Base-by-base conservation (phyloP, 768 basidiomycete genomes). In the Leccinum olivaceopallidum region DNA sequence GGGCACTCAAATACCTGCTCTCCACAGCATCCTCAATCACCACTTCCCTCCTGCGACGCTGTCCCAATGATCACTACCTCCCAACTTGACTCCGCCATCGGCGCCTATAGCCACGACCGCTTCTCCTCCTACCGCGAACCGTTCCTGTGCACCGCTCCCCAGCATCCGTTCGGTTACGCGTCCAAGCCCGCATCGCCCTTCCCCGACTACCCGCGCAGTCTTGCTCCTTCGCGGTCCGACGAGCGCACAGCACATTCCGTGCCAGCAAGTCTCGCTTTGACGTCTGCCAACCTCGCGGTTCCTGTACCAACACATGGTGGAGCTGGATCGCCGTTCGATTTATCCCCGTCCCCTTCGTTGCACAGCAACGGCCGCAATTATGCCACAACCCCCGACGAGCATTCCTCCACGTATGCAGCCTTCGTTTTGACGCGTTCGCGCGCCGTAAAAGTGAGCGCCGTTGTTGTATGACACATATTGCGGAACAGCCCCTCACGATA, bases 391-490 rank as follows among this genome's bases (percentile, higher is more conserved):
- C 32, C 61, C 13, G 55, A 51, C 32, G 61, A 58, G 16, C 56
- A 59, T 22, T 50, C 62, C 36, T 53, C 58, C 6, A 48, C 47
- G n/a, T 65, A 63, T 26, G 73, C 79, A 18, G 75, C 79, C 6
- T 86, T 86, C 64, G 65, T 82, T 26, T 67, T 75, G 36, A 80
- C 83, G 50, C 78, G 78, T 47, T 85, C 84, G 34, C 80, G 84
- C 59, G 82, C 80, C n/a, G 76, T 85, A 28, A 78, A 77, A 57
- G 85, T 85, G 62, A 66, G 83, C 77, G 12, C 10, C 14, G 10
- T 18, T 26, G 20, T 32, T 26, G 3, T 22, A 9, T 20, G 13
- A 8, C 47, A 44, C 10, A 14, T 48, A 26, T 12, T 26, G 6
- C 51, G 20, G 10, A 10, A 39, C 39, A 4, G n/a, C 24, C 7